Evolutionary conservation across 768 basidiomycete species (phyloP).

Genomic region (Tulasnella sp.): DNA sequence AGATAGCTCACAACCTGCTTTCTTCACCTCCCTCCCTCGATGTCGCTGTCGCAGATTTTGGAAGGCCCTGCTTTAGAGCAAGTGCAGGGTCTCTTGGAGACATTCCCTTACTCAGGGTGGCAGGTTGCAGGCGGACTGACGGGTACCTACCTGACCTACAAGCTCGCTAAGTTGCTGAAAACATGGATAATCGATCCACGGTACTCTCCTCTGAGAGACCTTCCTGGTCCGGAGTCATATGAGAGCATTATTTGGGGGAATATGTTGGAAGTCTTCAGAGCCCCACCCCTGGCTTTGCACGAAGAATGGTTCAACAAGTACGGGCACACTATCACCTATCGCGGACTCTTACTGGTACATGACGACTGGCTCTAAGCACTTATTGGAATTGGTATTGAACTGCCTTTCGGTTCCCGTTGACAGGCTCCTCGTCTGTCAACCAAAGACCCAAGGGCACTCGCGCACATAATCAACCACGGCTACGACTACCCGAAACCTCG

Average conservation of each 20-base stretch:
- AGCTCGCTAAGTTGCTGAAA: neutral
- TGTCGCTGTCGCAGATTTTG: neutral
- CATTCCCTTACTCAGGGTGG: neutral
- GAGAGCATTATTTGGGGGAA: conserved; percentile 37
- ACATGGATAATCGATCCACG: neutral
- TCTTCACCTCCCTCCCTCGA: neutral
- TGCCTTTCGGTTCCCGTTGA: neutral
- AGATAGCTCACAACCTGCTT: neutral
- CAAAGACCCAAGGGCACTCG: neutral
- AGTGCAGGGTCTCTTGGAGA: neutral
- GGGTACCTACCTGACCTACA: neutral
- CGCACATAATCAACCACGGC: neutral
- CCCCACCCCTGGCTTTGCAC: conserved; percentile 28
- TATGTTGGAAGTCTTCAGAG: conserved; percentile 33
- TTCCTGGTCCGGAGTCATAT: conserved; percentile 35
- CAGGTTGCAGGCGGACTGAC: neutral
- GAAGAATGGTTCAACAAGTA: conserved; percentile 41
- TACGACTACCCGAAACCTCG: conserved; percentile 8
- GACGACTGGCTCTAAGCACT: conserved; percentile 12
- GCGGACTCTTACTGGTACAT: conserved; percentile 35
- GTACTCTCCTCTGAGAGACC: conserved; percentile 33
- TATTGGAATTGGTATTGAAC: neutral
- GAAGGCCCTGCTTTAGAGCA: neutral
- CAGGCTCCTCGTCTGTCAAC: conserved; percentile 2
- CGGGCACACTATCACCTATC: conserved; percentile 37